phyloP scores from a whole-genome alignment of 345 rosid genomes.

The Syzygium jambos region DNA sequence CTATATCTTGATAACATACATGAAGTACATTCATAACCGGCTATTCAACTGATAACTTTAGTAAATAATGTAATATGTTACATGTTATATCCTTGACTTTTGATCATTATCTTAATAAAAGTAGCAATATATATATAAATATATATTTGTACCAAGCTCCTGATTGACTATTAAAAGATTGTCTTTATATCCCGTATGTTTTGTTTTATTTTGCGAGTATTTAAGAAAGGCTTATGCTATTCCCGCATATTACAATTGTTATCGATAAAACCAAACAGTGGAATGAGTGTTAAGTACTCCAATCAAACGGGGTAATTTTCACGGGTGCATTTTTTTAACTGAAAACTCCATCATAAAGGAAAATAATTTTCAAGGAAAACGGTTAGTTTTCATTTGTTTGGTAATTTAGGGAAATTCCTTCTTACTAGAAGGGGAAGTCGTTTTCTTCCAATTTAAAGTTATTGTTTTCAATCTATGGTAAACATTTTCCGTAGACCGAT shows the following conservation, averaged over 20 bases:
- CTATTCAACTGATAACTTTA: not conserved
- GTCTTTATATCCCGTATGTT: not conserved
- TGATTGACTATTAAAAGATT: not conserved
- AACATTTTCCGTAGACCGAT: rapidly evolving
- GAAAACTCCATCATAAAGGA: not conserved
- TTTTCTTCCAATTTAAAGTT: too few species aligned
- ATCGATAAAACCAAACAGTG: not conserved
- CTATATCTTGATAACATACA: not conserved
- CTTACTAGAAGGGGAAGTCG: not conserved
- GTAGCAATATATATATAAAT: too few species aligned
- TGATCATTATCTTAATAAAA: not conserved
- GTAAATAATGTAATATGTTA: too few species aligned
- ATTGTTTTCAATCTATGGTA: too few species aligned
- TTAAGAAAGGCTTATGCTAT: not conserved
- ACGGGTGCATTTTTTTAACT: too few species aligned
- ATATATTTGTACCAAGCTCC: not conserved
- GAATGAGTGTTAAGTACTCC: not conserved
- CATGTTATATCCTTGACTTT: not conserved
- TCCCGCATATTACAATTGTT: not conserved
- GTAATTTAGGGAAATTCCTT: too few species aligned
- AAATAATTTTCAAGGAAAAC: too few species aligned
- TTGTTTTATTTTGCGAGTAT: not conserved
- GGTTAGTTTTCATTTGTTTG: too few species aligned
- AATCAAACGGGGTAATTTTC: not conserved
- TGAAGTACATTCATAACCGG: not conserved